Evolutionary conservation across 2,329 filamentous ascomycete genomes (phyloP).

Genomic region (Escovopsis sp.): DNA sequence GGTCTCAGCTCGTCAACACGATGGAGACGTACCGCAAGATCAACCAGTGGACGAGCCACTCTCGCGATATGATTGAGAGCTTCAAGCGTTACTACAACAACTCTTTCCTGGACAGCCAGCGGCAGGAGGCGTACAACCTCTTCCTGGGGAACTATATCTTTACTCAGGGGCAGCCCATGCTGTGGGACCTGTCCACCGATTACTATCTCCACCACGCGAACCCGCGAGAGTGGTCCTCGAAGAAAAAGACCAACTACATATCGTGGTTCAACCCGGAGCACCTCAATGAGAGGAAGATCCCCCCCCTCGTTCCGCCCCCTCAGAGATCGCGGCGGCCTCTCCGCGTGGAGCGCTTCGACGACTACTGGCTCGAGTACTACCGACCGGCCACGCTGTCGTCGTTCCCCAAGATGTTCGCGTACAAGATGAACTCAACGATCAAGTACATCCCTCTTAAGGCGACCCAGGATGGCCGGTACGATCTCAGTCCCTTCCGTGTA

Average conservation of each 20-base stretch:
- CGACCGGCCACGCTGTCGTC: slow-evolving; percentile 75
- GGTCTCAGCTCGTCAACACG: slow-evolving; percentile 93
- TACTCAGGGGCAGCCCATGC: slow-evolving; percentile 72
- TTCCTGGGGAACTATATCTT: slow-evolving; percentile 96
- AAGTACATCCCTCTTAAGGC: slow-evolving; percentile 66
- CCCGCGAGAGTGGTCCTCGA: slow-evolving; percentile 56
- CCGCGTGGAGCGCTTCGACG: slow-evolving; percentile 54
- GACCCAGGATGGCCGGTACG: slow-evolving; percentile 57
- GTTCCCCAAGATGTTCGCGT: slow-evolving; percentile 82
- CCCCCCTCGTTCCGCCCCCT: slow-evolving; percentile 27
- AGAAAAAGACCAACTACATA: slow-evolving; percentile 57
- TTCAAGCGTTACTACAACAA: slow-evolving; percentile 99
- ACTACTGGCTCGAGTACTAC: slow-evolving; percentile 98
- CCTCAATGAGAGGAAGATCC: slow-evolving; percentile 46
- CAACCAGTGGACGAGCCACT: slow-evolving; percentile 97
- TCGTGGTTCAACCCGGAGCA: slow-evolving; percentile 70
- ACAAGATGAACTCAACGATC: slow-evolving; percentile 79
- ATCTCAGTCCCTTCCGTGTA: slow-evolving; percentile 77
- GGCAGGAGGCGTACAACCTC: slow-evolving; percentile 94
- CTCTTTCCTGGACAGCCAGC: slow-evolving; percentile 91
- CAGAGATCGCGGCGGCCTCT: slow-evolving; percentile 21
- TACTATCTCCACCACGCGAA: slow-evolving; percentile 90
- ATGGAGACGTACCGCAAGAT: slow-evolving; percentile 99
- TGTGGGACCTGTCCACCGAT: slow-evolving; percentile 90
- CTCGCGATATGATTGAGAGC: slow-evolving; percentile 95